Evolutionary conservation across 257 asterid genomes (phyloP).

Genomic region (Solanum arcanum): DNA sequence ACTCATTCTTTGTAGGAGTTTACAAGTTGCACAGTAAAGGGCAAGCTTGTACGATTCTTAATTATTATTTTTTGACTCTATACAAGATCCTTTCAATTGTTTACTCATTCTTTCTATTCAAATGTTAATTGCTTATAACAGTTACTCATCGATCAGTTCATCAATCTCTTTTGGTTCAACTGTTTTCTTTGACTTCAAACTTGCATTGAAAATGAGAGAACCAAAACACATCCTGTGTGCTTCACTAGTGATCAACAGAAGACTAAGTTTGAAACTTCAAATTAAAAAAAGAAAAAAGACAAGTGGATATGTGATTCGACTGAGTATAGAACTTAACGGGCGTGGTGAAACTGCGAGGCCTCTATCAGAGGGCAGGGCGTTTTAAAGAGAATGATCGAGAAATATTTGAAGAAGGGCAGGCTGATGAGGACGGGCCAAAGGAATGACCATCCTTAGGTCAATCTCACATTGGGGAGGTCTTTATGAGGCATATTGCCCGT

Average conservation of each 20-base stretch:
- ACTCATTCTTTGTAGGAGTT: not conserved
- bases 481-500: not conserved
- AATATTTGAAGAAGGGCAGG: not conserved
- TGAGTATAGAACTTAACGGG: not conserved
- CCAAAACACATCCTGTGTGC: not conserved
- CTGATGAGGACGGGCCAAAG: not conserved
- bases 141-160: not conserved
- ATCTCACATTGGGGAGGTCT: not conserved
- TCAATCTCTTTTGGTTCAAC: not conserved
- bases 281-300: too few relatives aligned
- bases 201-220: not conserved
- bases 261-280: not conserved
- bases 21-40: not conserved
- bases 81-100: not conserved
- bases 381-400: not conserved
- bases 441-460: not conserved
- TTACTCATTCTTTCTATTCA: not conserved
- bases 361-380: not conserved
- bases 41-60: not conserved
- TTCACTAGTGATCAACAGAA: not conserved
- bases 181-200: not conserved
- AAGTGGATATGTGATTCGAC: not conserved
- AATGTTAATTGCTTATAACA: not conserved
- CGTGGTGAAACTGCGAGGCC: not conserved
- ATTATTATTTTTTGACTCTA: not conserved